Evolutionary conservation across 768 basidiomycete species (phyloP).

Genomic region (Trichaptum fuscoviolaceum): DNA sequence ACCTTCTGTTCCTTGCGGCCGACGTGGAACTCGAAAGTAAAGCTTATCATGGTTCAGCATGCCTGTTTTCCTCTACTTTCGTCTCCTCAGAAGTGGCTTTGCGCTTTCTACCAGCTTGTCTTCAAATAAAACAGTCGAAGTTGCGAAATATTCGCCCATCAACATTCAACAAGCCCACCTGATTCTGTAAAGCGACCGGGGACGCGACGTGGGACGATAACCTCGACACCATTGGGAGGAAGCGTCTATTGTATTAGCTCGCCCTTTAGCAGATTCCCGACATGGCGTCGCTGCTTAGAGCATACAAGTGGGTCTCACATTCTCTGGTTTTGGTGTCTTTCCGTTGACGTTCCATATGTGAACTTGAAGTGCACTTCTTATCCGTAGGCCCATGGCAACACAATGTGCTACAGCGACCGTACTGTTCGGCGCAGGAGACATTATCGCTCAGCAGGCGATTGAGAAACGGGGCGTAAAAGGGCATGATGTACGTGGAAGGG

Average conservation of each 20-base stretch:
- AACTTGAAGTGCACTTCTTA: conserved; percentile 43
- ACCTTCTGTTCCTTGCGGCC: not conserved
- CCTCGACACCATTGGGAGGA: no score
- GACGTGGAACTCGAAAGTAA: no score
- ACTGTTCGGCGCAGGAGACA: conserved; percentile 70
- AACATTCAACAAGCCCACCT: no score
- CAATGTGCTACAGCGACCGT: conserved; percentile 62
- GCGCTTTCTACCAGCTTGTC: no score
- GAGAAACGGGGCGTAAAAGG: conserved; percentile 57
- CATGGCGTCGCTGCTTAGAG: conserved; percentile 41
- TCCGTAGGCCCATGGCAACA: conserved; percentile 55
- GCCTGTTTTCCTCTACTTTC: no score
- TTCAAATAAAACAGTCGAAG: no score
- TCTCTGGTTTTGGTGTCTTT: conserved; percentile 17
- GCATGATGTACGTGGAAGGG: conserved; percentile 60
- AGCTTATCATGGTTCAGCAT: no score
- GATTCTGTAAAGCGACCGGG: no score
- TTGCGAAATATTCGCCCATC: no score
- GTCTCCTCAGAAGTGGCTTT: no score
- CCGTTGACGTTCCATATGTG: conserved; percentile 1
- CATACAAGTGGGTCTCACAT: conserved; percentile 35
- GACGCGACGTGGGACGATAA: no score
- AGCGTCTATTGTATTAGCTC: not conserved
- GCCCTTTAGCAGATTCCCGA: not conserved
- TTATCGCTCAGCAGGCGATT: conserved; percentile 82